phyloP scores from a whole-genome alignment of 345 rosid species.

The Ricinus communis region DNA sequence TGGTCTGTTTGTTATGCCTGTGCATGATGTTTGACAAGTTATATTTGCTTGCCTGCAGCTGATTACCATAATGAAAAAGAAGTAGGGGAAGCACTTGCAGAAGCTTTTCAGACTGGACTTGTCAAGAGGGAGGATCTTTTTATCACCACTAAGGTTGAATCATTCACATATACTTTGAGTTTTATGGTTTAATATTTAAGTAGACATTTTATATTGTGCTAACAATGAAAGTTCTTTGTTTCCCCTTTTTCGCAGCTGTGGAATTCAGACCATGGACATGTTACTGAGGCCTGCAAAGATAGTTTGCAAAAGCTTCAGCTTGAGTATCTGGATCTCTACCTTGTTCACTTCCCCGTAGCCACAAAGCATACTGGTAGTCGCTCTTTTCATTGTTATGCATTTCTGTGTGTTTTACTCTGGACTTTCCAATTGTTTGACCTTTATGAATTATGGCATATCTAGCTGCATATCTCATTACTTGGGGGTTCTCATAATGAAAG shows the following conservation, averaged over 20 bases:
- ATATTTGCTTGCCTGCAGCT: slow-evolving; percentile 46
- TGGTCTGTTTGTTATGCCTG: not conserved
- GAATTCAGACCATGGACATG: slow-evolving; percentile 97
- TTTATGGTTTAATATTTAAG: not conserved
- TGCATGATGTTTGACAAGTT: slow-evolving; percentile 3
- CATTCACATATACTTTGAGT: not conserved
- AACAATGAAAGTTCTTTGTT: not conserved
- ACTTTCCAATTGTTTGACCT: not conserved
- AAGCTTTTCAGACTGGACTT: slow-evolving; percentile 57
- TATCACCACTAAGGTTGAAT: slow-evolving; percentile 71
- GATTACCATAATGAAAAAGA: slow-evolving; percentile 70
- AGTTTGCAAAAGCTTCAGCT: slow-evolving; percentile 87
- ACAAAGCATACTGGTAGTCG: slow-evolving; percentile 68
- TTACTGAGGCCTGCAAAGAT: slow-evolving; percentile 76
- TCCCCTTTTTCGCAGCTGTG: slow-evolving; percentile 54
- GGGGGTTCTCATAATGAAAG: not conserved
- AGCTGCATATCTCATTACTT: not conserved
- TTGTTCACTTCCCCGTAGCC: slow-evolving; percentile 84
- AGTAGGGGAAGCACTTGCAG: slow-evolving; percentile 73
- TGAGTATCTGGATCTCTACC: slow-evolving; percentile 85
- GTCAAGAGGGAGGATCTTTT: slow-evolving; percentile 85
- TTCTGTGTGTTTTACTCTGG: not conserved
- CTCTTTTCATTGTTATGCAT: not conserved
- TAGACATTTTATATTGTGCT: not conserved
- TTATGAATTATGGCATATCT: not conserved